Percentiles rank a stretch among this genome's conserved stretches.
These are phyloP conservation scores for Luvunga scandens DNA, from an alignment of 345 rosid genomes.

Conservation along the genomic window DNA sequence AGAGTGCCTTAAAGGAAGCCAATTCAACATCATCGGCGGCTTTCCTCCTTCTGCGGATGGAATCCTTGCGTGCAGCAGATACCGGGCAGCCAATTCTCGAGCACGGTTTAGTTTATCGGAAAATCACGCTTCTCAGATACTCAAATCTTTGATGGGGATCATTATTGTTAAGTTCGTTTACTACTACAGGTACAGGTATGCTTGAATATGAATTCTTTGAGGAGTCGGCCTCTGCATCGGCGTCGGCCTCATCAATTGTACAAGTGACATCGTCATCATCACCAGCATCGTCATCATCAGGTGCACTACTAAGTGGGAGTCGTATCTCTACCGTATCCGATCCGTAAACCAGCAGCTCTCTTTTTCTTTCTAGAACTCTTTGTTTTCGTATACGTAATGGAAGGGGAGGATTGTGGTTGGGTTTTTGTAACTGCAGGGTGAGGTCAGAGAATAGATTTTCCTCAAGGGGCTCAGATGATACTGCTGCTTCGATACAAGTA, in stretches of 20 bases:
- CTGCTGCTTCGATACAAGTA: neutral
- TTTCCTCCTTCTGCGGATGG: slow-evolving; percentile 58
- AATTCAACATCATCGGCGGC: slow-evolving; percentile 54
- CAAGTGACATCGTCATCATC: neutral
- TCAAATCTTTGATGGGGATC: slow-evolving; percentile 26
- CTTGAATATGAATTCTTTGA: no score
- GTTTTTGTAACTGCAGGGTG: slow-evolving; percentile 32
- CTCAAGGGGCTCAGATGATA: slow-evolving; percentile 56
- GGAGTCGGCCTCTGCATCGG: neutral
- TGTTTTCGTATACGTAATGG: neutral
- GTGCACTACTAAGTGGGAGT: neutral
- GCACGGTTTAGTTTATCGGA: slow-evolving; percentile 50
- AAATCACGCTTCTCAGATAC: slow-evolving; percentile 42
- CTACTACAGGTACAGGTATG: neutral
- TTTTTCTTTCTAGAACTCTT: slow-evolving; percentile 64
- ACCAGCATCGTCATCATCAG: slow-evolving; percentile 13
- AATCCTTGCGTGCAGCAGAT: slow-evolving; percentile 55
- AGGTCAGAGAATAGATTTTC: slow-evolving; percentile 85
- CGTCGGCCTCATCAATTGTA: neutral
- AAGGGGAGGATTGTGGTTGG: neutral
- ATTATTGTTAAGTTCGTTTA: neutral
- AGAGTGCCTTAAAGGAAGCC: slow-evolving; percentile 45
- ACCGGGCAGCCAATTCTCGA: slow-evolving; percentile 48
- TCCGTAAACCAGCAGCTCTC: slow-evolving; percentile 61
- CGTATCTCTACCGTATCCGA: slow-evolving; percentile 68